Conservation (phyloP, 1,284 basidiomycete genomes). For the Boletellus sp. region DNA sequence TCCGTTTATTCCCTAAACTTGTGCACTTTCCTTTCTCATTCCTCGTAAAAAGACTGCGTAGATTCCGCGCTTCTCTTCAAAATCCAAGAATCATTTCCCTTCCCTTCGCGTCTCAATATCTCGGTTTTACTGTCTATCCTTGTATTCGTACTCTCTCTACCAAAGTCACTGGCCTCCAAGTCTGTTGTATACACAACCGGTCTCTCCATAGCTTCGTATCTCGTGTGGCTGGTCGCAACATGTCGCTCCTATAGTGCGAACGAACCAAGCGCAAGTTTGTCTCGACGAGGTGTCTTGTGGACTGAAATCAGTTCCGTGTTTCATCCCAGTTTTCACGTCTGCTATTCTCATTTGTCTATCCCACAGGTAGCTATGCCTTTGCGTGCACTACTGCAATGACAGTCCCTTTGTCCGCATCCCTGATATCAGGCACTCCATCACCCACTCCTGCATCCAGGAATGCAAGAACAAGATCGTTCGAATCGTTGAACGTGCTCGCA, state of each 20-base stretch:
- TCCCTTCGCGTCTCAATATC: conserved; percentile 33
- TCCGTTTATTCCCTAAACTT: conserved; percentile 28
- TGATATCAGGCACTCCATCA: conserved; percentile 42
- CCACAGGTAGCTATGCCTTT: conserved; percentile 49
- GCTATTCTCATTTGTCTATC: conserved; percentile 7
- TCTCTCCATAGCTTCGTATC: conserved; percentile 54
- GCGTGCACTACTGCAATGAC: conserved; percentile 62
- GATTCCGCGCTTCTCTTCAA: conserved; percentile 45
- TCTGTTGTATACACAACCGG: conserved; percentile 54
- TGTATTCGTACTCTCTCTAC: conserved; percentile 49
- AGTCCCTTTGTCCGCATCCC: conserved; percentile 58
- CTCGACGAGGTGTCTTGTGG: conserved; percentile 52
- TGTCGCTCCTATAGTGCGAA: conserved; percentile 49
- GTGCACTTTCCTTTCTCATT: conserved; percentile 2
- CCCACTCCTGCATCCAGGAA: conserved; percentile 41
- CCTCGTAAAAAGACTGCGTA: conserved; percentile 44
- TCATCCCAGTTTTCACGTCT: neutral
- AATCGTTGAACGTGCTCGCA: conserved; percentile 51
- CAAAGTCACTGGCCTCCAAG: conserved; percentile 51
- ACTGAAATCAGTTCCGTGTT: conserved; percentile 56
- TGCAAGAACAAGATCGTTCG: conserved; percentile 53
- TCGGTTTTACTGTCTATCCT: conserved; percentile 41
- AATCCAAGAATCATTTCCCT: conserved; percentile 31
- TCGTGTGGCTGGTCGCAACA: conserved; percentile 54
- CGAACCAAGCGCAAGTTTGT: conserved; percentile 34